These are phyloP conservation scores for Cardiospermum halicacabum DNA, from an alignment of 345 rosid species.

Conservation along the genomic window DNA sequence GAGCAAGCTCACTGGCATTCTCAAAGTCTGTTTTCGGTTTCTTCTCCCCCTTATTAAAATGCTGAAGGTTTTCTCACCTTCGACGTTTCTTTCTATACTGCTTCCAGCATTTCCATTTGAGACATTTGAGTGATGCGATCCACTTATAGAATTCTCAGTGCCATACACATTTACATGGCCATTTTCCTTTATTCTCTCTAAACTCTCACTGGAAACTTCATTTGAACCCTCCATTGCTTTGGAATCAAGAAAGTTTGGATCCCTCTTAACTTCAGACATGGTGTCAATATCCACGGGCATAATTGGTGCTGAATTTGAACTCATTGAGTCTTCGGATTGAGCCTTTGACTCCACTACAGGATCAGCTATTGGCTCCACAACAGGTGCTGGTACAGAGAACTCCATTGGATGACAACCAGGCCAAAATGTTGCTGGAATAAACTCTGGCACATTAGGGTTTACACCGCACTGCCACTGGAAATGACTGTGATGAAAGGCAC, in stretches of 20 bases:
- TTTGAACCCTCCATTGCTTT: conserved; percentile 31
- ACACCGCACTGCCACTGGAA: conserved; percentile 81
- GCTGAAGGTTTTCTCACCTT: conserved; percentile 80
- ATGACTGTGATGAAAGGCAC: conserved; percentile 72
- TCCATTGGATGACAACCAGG: conserved; percentile 65
- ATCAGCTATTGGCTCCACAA: conserved; percentile 60
- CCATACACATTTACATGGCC: conserved; percentile 22
- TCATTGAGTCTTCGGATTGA: conserved; percentile 26
- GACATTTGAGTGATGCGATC: conserved; percentile 21
- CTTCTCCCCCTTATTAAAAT: conserved; percentile 84
- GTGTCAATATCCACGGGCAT: conserved; percentile 53
- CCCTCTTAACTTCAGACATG: conserved; percentile 34
- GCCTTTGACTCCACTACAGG: conserved; percentile 40
- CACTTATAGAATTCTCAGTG: conserved; percentile 25
- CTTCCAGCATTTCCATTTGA: conserved; percentile 27
- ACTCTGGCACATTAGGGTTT: conserved; percentile 53
- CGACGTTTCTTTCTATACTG: conserved; percentile 34
- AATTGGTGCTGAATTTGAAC: conserved; percentile 27
- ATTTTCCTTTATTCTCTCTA: conserved; percentile 34
- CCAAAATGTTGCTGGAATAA: conserved; percentile 71
- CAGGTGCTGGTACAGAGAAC: conserved; percentile 55
- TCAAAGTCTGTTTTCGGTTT: conserved; percentile 80
- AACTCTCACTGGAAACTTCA: conserved; percentile 22
- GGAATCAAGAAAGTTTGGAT: conserved; percentile 31
- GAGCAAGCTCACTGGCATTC: conserved; percentile 90